Conservation (phyloP, 2,329 filamentous ascomycete genomes). For the Cordyceps fumosorosea region DNA sequence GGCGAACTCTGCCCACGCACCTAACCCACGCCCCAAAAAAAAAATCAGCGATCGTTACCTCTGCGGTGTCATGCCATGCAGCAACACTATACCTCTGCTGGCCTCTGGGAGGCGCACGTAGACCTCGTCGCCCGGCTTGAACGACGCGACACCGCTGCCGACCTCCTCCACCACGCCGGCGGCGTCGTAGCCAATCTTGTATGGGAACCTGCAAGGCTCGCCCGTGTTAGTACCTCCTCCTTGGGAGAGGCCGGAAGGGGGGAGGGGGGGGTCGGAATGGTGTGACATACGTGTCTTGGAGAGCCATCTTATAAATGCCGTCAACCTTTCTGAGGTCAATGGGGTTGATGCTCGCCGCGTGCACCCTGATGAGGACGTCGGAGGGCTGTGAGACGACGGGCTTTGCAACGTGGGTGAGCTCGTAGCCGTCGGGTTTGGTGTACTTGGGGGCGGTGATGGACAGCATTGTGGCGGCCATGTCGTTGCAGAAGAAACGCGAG, state of each 20-base stretch:
- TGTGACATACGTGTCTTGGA: conserved; percentile 24
- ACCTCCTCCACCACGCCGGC: conserved; percentile 6
- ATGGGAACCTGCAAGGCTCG: conserved; percentile 13
- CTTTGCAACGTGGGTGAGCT: conserved; percentile 16
- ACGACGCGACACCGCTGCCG: not conserved
- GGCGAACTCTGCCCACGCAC: conserved; percentile 31
- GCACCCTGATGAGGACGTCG: conserved; percentile 31
- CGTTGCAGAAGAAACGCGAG: too few relatives aligned
- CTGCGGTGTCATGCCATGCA: not conserved
- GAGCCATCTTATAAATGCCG: conserved; percentile 27
- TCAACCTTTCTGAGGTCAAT: conserved; percentile 36
- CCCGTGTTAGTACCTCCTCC: too few relatives aligned
- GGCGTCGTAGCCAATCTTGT: conserved; percentile 7
- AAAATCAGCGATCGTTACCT: not conserved
- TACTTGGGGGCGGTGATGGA: conserved; percentile 17
- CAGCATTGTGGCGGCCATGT: conserved; percentile 16
- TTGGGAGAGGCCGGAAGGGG: too few relatives aligned
- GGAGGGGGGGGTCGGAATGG: too few relatives aligned
- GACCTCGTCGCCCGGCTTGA: conserved; percentile 13
- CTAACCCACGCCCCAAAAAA: too few relatives aligned
- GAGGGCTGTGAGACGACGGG: conserved; percentile 18
- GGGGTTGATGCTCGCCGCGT: conserved; percentile 39
- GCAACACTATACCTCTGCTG: conserved; percentile 15
- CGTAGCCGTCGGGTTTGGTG: conserved; percentile 18
- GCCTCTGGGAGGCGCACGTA: conserved; percentile 19